These are phyloP conservation scores for Candida andamanensis DNA, from an alignment of 805 yeast genomes.

Conservation along the genomic window DNA sequence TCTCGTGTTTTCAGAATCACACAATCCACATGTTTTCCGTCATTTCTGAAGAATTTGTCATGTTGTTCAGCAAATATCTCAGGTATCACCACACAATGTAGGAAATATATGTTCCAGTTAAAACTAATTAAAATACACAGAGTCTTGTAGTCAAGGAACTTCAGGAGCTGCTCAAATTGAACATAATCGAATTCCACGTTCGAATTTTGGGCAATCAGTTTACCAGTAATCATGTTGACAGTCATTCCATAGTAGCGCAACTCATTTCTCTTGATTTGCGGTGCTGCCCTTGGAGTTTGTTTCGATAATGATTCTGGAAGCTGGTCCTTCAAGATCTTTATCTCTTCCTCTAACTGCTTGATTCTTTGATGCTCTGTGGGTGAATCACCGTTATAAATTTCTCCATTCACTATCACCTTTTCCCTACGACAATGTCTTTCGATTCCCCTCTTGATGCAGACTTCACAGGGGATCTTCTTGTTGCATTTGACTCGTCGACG, in stretches of 20 bases:
- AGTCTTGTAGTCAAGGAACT: conserved; percentile 5
- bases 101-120: conserved; percentile 14
- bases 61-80: conserved; percentile 10
- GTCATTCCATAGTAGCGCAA: no score
- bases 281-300: background rate
- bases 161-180: conserved; percentile 3
- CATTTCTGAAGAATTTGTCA: conserved; percentile 18
- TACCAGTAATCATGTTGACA: no score
- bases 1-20: conserved; percentile 17
- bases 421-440: conserved; percentile 28
- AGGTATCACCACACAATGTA: conserved; percentile 11
- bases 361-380: background rate
- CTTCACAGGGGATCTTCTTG: conserved; percentile 12
- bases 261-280: background rate
- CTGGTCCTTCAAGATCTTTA: background rate
- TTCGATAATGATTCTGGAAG: background rate
- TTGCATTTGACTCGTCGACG: conserved; percentile 11
- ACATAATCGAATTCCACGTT: conserved; percentile 1
- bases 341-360: background rate
- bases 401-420: conserved; percentile 27
- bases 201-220: no score
- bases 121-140: conserved; percentile 6
- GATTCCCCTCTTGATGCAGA: conserved; percentile 17
- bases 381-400: conserved; percentile 15
- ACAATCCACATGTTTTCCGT: conserved; percentile 18